Percentiles rank a stretch among this genome's conserved stretches.
Conservation (phyloP, 306 rosid species). For the Acacia acuminata region DNA sequence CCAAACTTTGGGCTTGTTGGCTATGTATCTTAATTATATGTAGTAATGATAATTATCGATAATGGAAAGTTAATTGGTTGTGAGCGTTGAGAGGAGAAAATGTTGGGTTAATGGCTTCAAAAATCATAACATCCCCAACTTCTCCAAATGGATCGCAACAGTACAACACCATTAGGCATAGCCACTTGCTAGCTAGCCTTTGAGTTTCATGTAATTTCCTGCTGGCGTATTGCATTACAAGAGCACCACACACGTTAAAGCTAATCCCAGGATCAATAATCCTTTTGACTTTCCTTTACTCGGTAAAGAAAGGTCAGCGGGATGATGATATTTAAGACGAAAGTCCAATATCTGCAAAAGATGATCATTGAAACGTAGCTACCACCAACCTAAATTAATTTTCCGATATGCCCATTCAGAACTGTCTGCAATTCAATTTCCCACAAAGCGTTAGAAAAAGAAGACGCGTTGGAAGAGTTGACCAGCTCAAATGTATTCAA, state of each 20-base stretch:
- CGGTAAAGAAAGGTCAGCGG: no score
- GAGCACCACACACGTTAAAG: neutral
- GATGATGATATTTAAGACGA: neutral
- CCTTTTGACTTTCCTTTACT: neutral
- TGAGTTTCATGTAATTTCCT: neutral
- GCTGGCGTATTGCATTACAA: neutral
- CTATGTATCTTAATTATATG: neutral
- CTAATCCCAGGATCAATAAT: neutral
- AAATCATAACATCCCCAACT: no score
- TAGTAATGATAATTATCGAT: neutral
- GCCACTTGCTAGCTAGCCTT: neutral
- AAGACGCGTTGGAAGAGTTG: slow-evolving; percentile 32
- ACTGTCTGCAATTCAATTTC: slow-evolving; percentile 23
- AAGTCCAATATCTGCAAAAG: neutral
- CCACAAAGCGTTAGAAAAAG: neutral
- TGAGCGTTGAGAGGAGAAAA: neutral
- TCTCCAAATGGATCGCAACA: no score
- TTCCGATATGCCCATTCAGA: slow-evolving; percentile 5
- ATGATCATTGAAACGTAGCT: neutral
- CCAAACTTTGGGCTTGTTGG: neutral
- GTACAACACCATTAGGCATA: neutral
- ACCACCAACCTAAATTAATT: slow-evolving; percentile 3
- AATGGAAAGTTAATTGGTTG: neutral
- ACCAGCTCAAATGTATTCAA: slow-evolving; percentile 17
- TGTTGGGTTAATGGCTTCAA: neutral